Base-by-base conservation (phyloP, 139 green algal genomes). In the Auxenochlorella pyrenoidosa region DNA sequence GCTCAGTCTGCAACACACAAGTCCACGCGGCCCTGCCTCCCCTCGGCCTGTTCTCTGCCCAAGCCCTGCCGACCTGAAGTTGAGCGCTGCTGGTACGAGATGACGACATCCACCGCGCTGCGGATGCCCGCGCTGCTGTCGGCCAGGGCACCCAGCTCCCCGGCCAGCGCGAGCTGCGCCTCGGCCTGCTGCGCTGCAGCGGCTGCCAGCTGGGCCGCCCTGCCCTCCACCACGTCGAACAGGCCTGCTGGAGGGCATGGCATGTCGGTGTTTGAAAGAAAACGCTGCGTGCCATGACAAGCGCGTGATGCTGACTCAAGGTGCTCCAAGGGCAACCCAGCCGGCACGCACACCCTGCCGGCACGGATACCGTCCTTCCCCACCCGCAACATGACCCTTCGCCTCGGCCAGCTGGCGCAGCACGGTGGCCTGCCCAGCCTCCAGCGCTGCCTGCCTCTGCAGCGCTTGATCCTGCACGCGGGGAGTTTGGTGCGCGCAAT, bases 81-180 rank as follows among this genome's bases (percentile, higher is more conserved):
- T 8, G 78, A 88, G 54, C 85, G 85, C 65, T 76, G 84, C 77
- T 92, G 85, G 75, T 92, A 92, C 22, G 0, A 8, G 15, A 82
- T 43, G 51, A 91, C 84, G 2, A 83, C 86, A 12, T 91, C 84
- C 38, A 92, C 80, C 0, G 73, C 65, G 24, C 40, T 63, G 22
- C 78, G 66, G 54, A 92, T 70, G 30, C 79, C 84, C 1, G 58
- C 32, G 43, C 85, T 84, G 77, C 26, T 65, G 82, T 86, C 82
- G 15, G 60, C 3, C 82, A 86, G 66, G 26, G 40, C 82, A 3
- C 66, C 47, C 19, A 87, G 83, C 51, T 81, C 83, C 1, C 59
- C 83, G 1, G 83, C 51, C 71, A 81, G 73, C 47, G 18, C 5
- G 5, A 66, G 34, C 75, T 89, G 86, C 40, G 71, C 77, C 38